Base-by-base conservation (phyloP, 2,329 filamentous ascomycete species). In the Trichoderma aggressivum region DNA sequence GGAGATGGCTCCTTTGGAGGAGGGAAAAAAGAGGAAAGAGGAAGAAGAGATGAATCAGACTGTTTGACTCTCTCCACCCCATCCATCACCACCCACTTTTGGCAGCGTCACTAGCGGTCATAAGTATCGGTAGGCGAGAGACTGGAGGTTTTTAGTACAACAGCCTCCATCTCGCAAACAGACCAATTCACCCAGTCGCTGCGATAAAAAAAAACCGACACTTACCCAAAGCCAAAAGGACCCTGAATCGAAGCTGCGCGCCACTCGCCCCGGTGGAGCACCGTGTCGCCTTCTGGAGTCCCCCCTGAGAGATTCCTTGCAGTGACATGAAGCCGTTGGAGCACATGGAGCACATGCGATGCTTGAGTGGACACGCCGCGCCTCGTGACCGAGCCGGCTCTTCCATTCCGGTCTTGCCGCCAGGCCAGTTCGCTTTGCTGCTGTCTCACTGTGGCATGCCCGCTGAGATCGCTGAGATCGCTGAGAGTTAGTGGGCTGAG, bases 341-440 rank as follows among this genome's bases (percentile, higher is more conserved):
- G 56, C 65, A 61, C 65, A 69, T 69, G 65, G 60, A 36, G 39
- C 70, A 62, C 70, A 67, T 71, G 70, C 47, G 65, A n/a, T 39
- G 43, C 32, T 30, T 72, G 70, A 72, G 70, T 72, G 70, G 70
- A 70, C 65, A 70, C 58, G 50, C 43, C 26, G 58, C 61, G 32
- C 71, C 68, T 71, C 71, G 71, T 72, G 71, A 71, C 62, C 47
- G 21, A 47, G 36, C 62, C 62, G 61, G 62, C 36, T 50, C 62
- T 36, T 34, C 21, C 66, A 60, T 69, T 60, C 66, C 66, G 66
- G 56, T 21, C 56, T n/a, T 53, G 56, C 66, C 66, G 66, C 56
- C 65, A 34, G 62, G 62, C 61, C 60, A 62, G 61, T 65, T 32
- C 47, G 47, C 21, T 26, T 36, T 24, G 18, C 34, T 32, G 53